A percentile compares a stretch with the other conserved stretches of the same genome.
phyloP scores from a whole-genome alignment of 2,329 filamentous ascomycete species.

The Apiospora marii region DNA sequence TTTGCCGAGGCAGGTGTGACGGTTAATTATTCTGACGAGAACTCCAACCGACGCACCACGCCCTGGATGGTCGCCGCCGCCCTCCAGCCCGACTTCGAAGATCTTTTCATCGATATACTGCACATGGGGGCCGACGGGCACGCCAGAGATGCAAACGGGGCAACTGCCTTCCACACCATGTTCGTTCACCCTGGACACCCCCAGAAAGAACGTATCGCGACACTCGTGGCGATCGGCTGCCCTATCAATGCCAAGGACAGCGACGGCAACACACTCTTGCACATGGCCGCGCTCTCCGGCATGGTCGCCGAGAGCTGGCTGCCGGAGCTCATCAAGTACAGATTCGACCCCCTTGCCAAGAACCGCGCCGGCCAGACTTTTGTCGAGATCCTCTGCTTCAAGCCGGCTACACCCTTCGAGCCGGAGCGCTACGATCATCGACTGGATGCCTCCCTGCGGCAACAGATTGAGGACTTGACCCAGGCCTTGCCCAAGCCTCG shows the following conservation, averaged over 20 bases:
- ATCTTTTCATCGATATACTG: background rate
- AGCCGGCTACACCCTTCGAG: background rate
- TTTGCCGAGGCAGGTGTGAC: background rate
- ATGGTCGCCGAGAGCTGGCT: background rate
- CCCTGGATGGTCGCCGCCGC: background rate
- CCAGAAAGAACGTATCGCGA: background rate
- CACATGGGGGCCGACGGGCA: background rate
- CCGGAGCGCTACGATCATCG: background rate
- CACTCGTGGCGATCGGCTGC: background rate
- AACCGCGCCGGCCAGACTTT: background rate
- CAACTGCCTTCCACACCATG: background rate
- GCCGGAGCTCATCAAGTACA: background rate
- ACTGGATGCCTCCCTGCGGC: background rate
- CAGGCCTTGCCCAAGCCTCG: background rate
- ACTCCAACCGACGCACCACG: background rate
- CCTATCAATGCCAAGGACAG: background rate
- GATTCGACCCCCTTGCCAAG: background rate
- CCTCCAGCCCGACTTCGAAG: background rate
- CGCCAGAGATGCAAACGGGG: background rate
- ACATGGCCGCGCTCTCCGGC: background rate
- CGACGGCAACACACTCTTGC: background rate
- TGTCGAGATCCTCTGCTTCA: constrained; percentile 9
- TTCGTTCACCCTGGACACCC: background rate
- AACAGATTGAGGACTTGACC: background rate
- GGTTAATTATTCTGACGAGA: background rate